Base-by-base conservation (phyloP, 306 rosid species). In the Chamaecrista fasciculata region DNA sequence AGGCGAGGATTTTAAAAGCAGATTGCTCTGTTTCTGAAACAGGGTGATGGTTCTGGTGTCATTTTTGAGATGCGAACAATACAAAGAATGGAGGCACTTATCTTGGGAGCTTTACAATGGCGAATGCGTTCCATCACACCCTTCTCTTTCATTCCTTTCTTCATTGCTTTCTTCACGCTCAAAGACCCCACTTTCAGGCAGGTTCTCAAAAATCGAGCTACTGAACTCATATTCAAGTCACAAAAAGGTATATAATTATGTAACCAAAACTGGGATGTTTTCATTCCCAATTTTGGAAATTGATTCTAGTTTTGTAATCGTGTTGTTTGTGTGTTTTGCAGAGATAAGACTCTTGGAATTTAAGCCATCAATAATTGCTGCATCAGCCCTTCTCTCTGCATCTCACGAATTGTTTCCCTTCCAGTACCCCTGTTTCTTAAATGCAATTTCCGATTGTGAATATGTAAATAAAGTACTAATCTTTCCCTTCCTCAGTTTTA, bases 41-140 rank as follows among this genome's bases (percentile, higher is more conserved):
- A 86, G 84, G 67, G 79, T 12, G 87, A 80, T 29, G 89, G 79
- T n/a, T n/a, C n/a, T 6, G 86, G 96, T 24, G 76, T 91, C 21
- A 84, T 86, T 11, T 91, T 86, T 69, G 96, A 91, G 80, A 5
- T 80, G 1, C 83, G 74, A 80, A 85, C 96, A 52, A 69, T 88
- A 15, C 73, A 78, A 68, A 81, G 88, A 79, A 91, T 88, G 97
- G 97, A 91, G 72, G 58, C 67, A 8, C 77, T 91, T 23, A 67
- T 91, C 24, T 79, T 91, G 81, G 93, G 93, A 66, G 91, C 85
- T 57, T 73, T 91, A 4, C 67, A 91, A 69, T 91, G 97, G 97
- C 70, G 96, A 78, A 88, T 91, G 96, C 89, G 97, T 5, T 91
- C 97, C 3, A 83, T 88, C 66, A 91, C 96, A 11, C 93, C 97